These are phyloP conservation scores for Fusarium piperis DNA, from an alignment of 2,329 filamentous ascomycete genomes.

Conservation along the genomic window DNA sequence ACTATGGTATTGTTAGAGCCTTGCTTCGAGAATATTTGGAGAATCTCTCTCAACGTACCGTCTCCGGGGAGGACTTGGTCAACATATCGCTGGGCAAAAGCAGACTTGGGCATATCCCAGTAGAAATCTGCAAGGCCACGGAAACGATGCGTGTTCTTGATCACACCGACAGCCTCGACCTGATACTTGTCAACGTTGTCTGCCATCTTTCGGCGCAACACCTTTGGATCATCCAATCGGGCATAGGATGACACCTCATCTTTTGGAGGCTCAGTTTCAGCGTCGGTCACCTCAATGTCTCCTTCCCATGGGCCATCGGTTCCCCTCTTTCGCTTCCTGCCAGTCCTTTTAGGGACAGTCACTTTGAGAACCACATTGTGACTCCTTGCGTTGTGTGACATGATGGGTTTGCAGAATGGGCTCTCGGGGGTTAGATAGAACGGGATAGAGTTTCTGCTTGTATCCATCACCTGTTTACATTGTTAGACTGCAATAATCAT, in stretches of 20 bases:
- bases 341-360: slow-evolving; percentile 86
- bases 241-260: slow-evolving; percentile 53
- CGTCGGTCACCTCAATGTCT: slow-evolving; percentile 47
- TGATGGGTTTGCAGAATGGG: slow-evolving; percentile 78
- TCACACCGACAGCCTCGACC: slow-evolving; percentile 75
- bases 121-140: slow-evolving; percentile 90
- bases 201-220: slow-evolving; percentile 70
- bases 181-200: slow-evolving; percentile 76
- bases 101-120: slow-evolving; percentile 74
- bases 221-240: slow-evolving; percentile 61
- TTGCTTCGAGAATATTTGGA: neutral
- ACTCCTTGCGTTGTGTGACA: slow-evolving; percentile 78
- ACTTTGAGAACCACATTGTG: slow-evolving; percentile 90
- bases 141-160: slow-evolving; percentile 87
- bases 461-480: slow-evolving; percentile 55
- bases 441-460: slow-evolving; percentile 64
- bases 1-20: slow-evolving; percentile 47
- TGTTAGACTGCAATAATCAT: neutral
- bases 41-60: slow-evolving; percentile 56
- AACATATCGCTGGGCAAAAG: slow-evolving; percentile 76
- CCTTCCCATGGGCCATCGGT: slow-evolving; percentile 71
- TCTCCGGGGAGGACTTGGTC: slow-evolving; percentile 77
- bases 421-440: slow-evolving; percentile 85
- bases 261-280: slow-evolving; percentile 20
- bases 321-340: slow-evolving; percentile 86